Percentiles rank a stretch among this genome's conserved stretches.
Evolutionary conservation across 2,329 filamentous ascomycete genomes (phyloP).

Genomic region (Nannizziopsis barbatae): DNA sequence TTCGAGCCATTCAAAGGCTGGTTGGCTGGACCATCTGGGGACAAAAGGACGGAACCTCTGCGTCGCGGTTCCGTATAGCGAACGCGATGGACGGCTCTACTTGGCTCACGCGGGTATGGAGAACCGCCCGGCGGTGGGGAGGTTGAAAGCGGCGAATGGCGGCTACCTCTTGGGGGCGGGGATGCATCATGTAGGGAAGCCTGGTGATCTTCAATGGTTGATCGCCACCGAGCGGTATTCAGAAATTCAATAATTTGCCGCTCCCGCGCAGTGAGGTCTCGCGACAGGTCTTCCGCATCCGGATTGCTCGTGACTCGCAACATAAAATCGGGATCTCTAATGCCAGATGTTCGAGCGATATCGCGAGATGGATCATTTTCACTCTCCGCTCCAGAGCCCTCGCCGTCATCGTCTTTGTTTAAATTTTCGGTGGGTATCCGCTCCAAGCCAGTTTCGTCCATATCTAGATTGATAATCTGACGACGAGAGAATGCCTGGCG

Average conservation of each 20-base stretch:
- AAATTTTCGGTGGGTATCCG: conserved; percentile 26
- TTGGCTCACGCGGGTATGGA: conserved; percentile 23
- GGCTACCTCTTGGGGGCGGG: conserved; percentile 21
- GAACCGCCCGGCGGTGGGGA: conserved; percentile 23
- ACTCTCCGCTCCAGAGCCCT: conserved; percentile 20
- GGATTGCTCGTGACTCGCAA: conserved; percentile 6
- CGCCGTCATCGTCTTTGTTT: conserved; percentile 20
- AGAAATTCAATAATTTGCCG: conserved; percentile 35
- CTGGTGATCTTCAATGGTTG: conserved; percentile 16
- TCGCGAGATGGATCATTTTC: background rate
- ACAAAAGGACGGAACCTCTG: conserved; percentile 32
- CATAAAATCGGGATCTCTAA: conserved; percentile 1
- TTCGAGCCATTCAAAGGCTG: conserved; percentile 8
- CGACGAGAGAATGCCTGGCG: conserved; percentile 37
- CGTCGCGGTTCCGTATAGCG: conserved; percentile 26
- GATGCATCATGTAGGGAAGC: no score
- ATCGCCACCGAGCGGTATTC: conserved; percentile 32
- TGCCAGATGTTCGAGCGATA: background rate
- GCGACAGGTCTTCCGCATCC: conserved; percentile 26
- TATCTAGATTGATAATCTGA: conserved; percentile 33
- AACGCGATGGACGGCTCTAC: conserved; percentile 24
- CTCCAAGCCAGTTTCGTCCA: conserved; percentile 25
- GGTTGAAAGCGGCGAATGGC: conserved; percentile 25
- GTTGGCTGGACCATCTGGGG: conserved; percentile 22
- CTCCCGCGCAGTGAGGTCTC: conserved; percentile 34